Evolutionary conservation across 331 rosid species (phyloP).

Genomic region (Malus hybrid): DNA sequence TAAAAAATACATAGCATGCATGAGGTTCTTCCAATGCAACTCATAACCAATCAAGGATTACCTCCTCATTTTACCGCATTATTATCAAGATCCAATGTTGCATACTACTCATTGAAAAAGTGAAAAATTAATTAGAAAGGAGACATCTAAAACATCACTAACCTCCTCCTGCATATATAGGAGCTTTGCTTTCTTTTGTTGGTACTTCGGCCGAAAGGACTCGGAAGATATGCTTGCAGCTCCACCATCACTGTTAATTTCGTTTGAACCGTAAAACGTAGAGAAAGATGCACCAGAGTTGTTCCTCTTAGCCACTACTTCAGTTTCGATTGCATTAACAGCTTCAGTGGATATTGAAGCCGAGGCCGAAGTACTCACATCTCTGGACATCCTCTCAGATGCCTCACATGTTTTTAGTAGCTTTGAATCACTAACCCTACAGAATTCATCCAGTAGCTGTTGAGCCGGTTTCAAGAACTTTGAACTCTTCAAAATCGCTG

Average conservation of each 20-base stretch:
- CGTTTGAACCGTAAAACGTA: conserved; percentile 41
- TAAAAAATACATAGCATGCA: background rate
- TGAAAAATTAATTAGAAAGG: background rate
- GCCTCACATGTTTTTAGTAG: conserved; percentile 16
- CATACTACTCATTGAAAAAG: background rate
- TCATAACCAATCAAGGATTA: background rate
- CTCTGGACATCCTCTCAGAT: conserved; percentile 35
- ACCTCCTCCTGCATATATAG: conserved; percentile 89
- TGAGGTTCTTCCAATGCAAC: background rate
- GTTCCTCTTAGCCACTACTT: conserved; percentile 19
- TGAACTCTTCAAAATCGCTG: conserved; percentile 76
- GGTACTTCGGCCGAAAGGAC: conserved; percentile 47
- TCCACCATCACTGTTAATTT: conserved; percentile 37
- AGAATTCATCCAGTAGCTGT: conserved; percentile 58
- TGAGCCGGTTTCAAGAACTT: conserved; percentile 73
- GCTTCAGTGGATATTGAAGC: conserved; percentile 16
- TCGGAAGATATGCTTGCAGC: conserved; percentile 34
- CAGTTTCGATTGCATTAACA: conserved; percentile 27
- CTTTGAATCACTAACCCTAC: conserved; percentile 22
- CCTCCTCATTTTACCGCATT: background rate
- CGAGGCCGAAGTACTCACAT: conserved; percentile 29
- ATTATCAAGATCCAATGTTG: background rate
- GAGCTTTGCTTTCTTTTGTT: conserved; percentile 72
- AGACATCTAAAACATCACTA: conserved; percentile 9
- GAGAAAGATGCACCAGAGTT: conserved; percentile 49